Percentiles rank a stretch among this genome's conserved stretches.
Conservation (phyloP, 148 eudicot genomes). For the Arctostaphylos glauca region DNA sequence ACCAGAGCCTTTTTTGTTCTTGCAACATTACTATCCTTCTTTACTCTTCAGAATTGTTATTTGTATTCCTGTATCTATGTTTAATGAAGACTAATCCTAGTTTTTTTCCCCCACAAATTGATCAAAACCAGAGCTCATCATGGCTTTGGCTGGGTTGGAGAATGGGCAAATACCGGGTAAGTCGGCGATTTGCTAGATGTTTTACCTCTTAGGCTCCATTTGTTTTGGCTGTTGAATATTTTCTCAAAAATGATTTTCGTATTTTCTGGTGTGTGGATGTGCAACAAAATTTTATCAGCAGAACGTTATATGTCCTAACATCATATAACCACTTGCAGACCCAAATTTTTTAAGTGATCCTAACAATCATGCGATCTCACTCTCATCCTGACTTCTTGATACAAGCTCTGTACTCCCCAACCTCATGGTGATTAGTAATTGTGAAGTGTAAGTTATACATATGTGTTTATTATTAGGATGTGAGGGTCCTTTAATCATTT, state of each 20-base stretch:
- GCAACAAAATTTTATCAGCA: background rate
- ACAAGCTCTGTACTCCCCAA: background rate
- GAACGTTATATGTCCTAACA: no score
- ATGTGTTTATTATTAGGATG: no score
- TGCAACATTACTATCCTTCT: background rate
- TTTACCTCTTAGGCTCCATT: background rate
- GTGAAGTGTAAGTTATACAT: no score
- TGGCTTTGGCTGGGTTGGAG: conserved; percentile 99
- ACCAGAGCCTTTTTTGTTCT: background rate
- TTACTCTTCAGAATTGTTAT: background rate
- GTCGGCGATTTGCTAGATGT: conserved; percentile 11
- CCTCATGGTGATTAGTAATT: background rate
- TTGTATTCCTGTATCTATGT: background rate
- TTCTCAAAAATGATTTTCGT: background rate
- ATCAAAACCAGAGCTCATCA: conserved; percentile 77
- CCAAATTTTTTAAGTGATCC: background rate
- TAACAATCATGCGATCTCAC: background rate
- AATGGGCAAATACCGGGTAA: conserved; percentile 97
- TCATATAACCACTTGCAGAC: background rate
- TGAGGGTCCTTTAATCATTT: no score
- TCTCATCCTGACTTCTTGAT: conserved; percentile 2
- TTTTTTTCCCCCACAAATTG: conserved; percentile 9
- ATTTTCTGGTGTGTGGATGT: background rate
- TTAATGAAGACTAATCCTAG: conserved; percentile 17
- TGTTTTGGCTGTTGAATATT: background rate